These are phyloP conservation scores for Mortierella sp. DNA, from an alignment of 371 early-diverging fungal genomes.

Conservation along the genomic window DNA sequence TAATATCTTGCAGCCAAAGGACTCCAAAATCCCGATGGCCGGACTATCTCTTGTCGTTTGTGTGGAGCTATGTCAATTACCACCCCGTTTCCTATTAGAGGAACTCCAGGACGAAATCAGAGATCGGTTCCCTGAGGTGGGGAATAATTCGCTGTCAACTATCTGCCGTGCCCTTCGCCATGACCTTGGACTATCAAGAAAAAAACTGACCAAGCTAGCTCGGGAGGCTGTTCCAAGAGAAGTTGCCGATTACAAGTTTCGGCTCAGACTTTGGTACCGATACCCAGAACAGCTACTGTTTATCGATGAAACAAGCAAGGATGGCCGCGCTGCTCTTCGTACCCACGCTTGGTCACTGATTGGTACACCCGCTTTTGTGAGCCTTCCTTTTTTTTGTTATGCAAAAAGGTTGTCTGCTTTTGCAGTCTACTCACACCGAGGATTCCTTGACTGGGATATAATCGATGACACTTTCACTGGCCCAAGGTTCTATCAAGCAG, in stretches of 20 bases:
- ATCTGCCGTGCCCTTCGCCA: conserved; percentile 14
- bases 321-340: conserved; percentile 1
- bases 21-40: too few species aligned
- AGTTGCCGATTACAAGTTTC: background rate
- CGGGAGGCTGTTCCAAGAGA: conserved; percentile 6
- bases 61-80: too few species aligned
- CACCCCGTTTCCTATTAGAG: conserved; percentile 16
- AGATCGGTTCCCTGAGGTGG: background rate
- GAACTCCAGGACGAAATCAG: conserved; percentile 7
- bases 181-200: conserved; percentile 5
- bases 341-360: conserved; percentile 11
- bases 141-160: conserved; percentile 1
- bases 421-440: conserved; percentile 7
- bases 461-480: conserved; percentile 13
- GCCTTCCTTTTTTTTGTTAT: conserved; percentile 8
- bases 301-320: conserved; percentile 27
- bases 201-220: conserved; percentile 8
- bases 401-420: conserved; percentile 14
- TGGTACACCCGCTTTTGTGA: conserved; percentile 13
- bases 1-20: too few species aligned
- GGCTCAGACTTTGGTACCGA: background rate
- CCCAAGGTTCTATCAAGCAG: background rate
- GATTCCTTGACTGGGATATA: conserved; percentile 12
- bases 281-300: conserved; percentile 21
- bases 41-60: too few species aligned